These are phyloP conservation scores for Furculomyces boomerangus DNA, from an alignment of 371 early-diverging fungal genomes.

Conservation along the genomic window DNA sequence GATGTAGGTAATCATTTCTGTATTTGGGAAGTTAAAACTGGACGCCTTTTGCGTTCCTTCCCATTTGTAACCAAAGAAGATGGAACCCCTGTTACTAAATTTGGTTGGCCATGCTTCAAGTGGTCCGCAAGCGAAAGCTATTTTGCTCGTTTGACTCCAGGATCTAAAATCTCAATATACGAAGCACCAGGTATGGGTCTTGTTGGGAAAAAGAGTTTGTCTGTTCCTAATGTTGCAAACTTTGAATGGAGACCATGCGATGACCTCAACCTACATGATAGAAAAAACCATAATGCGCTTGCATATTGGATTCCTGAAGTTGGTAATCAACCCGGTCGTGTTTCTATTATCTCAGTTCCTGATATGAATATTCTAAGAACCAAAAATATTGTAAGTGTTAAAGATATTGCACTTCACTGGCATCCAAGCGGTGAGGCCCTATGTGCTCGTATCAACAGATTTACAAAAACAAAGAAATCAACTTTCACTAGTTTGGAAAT, in stretches of 20 bases:
- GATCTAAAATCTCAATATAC: constrained; percentile 66
- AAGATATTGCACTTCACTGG: constrained; percentile 79
- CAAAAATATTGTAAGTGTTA: constrained; percentile 92
- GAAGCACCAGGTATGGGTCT: constrained; percentile 84
- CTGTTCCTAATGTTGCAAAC: constrained; percentile 69
- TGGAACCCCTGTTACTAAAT: constrained; percentile 27
- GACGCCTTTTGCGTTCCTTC: constrained; percentile 75
- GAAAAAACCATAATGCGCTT: constrained; percentile 40
- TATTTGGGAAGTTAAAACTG: constrained; percentile 84
- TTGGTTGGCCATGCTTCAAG: constrained; percentile 91
- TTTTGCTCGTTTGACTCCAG: constrained; percentile 76
- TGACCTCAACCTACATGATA: constrained; percentile 8
- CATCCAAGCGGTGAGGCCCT: constrained; percentile 79
- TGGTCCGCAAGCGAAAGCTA: constrained; percentile 89
- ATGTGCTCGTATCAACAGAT: constrained; percentile 79
- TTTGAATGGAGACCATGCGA: constrained; percentile 78
- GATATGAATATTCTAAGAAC: constrained; percentile 69
- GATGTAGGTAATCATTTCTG: constrained; percentile 60
- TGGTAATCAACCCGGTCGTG: constrained; percentile 90
- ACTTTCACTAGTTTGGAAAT: constrained; percentile 80
- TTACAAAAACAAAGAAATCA: constrained; percentile 82
- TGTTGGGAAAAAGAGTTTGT: constrained; percentile 83
- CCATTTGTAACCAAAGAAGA: constrained; percentile 18
- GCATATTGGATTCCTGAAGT: constrained; percentile 93
- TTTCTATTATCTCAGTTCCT: constrained; percentile 73